A percentile compares a stretch with the other conserved stretches of the same genome.
These are phyloP conservation scores for Taphrina sp. DNA, from an alignment of 1,139 yeast genomes.

Conservation along the genomic window DNA sequence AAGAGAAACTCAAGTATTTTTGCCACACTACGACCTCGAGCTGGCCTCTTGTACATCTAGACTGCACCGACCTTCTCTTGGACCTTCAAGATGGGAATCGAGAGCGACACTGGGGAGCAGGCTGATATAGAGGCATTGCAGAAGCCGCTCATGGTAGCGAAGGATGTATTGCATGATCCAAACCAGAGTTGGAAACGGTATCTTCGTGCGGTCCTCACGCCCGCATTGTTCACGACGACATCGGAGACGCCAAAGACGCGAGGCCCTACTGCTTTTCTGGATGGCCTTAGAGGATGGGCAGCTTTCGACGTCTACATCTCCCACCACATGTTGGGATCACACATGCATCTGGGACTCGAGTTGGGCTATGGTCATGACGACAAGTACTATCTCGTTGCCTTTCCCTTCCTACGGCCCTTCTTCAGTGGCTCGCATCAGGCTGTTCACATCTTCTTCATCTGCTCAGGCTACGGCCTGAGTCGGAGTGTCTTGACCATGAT, in stretches of 20 bases:
- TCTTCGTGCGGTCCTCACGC: background rate
- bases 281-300: conserved; percentile 24
- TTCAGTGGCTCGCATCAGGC: conserved; percentile 23
- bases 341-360: conserved; percentile 11
- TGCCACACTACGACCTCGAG: no score
- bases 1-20: no score
- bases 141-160: no score
- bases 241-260: background rate
- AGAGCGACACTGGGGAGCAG: no score
- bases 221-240: background rate
- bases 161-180: no score
- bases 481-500: background rate
- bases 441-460: conserved; percentile 23
- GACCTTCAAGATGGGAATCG: no score
- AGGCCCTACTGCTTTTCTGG: conserved; percentile 26
- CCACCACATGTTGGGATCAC: conserved; percentile 20
- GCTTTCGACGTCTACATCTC: conserved; percentile 28
- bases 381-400: conserved; percentile 3
- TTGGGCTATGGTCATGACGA: conserved; percentile 19
- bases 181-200: no score
- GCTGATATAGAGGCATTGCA: no score
- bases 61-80: no score
- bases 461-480: conserved; percentile 22
- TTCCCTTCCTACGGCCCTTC: conserved; percentile 15
- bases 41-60: no score